Conservation (phyloP, 192 early-diverging fungal genomes). For the Cetraspora pellucida region DNA sequence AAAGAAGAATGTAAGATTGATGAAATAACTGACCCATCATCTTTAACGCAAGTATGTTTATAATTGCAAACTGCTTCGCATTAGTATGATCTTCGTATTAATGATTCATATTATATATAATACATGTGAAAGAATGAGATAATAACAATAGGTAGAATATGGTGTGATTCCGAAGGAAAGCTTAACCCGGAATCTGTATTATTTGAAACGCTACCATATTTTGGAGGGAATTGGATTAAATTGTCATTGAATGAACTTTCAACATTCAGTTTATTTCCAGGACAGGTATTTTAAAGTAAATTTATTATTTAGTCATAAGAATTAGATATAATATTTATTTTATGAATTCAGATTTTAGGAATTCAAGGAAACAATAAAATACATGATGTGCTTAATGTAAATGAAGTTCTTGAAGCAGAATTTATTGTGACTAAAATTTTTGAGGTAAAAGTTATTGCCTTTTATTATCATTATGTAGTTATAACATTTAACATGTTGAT, state of each 20-base stretch:
- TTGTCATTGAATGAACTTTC: conserved; percentile 63
- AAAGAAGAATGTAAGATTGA: neutral
- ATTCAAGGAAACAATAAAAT: conserved; percentile 12
- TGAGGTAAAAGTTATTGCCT: neutral
- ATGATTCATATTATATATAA: conserved; percentile 35
- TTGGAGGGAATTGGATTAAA: conserved; percentile 73
- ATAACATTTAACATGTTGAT: neutral
- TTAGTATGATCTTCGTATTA: conserved; percentile 16
- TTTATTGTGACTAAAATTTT: conserved; percentile 17
- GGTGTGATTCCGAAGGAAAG: conserved; percentile 68
- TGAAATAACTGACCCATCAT: neutral
- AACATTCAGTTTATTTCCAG: conserved; percentile 83
- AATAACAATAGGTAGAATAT: conserved; percentile 77
- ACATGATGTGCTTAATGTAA: too few relatives aligned
- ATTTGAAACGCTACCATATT: conserved; percentile 77
- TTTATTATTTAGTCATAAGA: neutral
- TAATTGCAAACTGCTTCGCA: neutral
- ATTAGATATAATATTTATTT: neutral
- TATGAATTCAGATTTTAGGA: conserved; percentile 11
- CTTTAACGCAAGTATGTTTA: neutral
- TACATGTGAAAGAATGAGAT: conserved; percentile 61
- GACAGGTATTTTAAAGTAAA: conserved; percentile 53
- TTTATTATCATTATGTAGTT: neutral
- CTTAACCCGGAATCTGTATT: conserved; percentile 72
- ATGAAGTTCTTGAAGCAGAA: neutral